Base-by-base conservation (phyloP, 2,329 filamentous ascomycete genomes). In the Balansia obtecta region DNA sequence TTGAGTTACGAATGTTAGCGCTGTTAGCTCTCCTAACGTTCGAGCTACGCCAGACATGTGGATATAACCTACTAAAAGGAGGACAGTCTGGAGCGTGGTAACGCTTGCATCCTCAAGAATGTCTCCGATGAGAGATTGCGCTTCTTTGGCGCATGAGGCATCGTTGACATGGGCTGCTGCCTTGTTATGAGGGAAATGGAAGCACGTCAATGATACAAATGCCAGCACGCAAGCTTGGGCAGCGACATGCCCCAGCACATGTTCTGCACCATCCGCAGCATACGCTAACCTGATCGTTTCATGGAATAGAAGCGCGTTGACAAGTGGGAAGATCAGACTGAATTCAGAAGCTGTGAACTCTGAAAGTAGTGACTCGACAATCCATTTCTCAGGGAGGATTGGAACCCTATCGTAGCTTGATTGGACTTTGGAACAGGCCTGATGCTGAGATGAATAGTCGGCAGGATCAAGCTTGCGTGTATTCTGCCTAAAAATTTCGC, bases 211-310 rank as follows among this genome's bases (percentile, higher is more conserved):
- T 0, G 71, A 66, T 0, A 72, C 52, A 55, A 79, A 77, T 0
- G 74, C 65, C 46, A 75, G 66, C 0, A 79, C 64, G 49, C 72
- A 77, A 1, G 70, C 71, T 46, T 66, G 72, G 15, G 69, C 67
- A 30, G 63, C 64, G 3, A 67, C 58, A 2, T 57, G 56, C 50
- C 60, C 63, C 40, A 63, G 39, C 7, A 59, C 52, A 9, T 53
- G 33, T 2, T 52, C 37, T 4, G 52, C 48, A 0, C 53, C 42
- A 0, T 52, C 45, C 1, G 64, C 55, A 2, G 61, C 54, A 53
- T 79, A 79, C 0, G 74, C 76, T 0, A 62, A 34, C 0, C 65
- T 59, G 16, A 77, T 65, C 0, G 70, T 77, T 2, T 70, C 61
- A 12, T 61, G 54, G 50, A 79, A 79, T 0, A 79, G 57, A 0